Conservation (phyloP, 1,139 yeast genomes). For the Saccharomyces hybrid region DNA sequence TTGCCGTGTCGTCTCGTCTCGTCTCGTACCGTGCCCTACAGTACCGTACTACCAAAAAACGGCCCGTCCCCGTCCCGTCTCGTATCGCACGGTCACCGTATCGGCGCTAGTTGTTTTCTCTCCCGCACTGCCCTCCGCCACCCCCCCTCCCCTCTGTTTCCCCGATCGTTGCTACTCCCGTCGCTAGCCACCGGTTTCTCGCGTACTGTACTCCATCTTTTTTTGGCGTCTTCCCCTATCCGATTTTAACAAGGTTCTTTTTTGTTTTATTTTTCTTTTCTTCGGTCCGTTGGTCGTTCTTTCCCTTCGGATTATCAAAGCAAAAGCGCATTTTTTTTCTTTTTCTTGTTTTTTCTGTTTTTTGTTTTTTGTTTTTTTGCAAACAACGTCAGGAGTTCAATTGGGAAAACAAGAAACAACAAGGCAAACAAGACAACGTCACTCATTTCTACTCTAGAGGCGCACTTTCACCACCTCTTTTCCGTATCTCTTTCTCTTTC, state of each 20-base stretch:
- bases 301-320: conserved; percentile 1
- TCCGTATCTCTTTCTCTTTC: background rate
- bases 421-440: background rate
- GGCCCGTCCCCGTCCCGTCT: background rate
- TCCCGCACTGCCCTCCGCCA: background rate
- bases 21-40: background rate
- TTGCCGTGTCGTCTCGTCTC: no score
- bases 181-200: background rate
- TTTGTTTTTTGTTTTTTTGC: background rate
- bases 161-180: conserved; percentile 1
- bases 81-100: background rate
- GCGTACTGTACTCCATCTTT: conserved; percentile 1
- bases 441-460: background rate
- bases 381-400: background rate
- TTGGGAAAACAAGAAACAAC: background rate
- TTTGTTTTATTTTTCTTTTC: background rate
- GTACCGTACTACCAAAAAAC: background rate
- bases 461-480: background rate
- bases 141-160: background rate
- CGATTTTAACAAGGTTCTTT: background rate
- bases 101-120: background rate
- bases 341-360: background rate
- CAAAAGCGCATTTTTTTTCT: background rate
- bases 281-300: background rate
- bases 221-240: conserved; percentile 1